Conservation (phyloP, 805 yeast species). For the Saccharomycopsis lassenensis region DNA sequence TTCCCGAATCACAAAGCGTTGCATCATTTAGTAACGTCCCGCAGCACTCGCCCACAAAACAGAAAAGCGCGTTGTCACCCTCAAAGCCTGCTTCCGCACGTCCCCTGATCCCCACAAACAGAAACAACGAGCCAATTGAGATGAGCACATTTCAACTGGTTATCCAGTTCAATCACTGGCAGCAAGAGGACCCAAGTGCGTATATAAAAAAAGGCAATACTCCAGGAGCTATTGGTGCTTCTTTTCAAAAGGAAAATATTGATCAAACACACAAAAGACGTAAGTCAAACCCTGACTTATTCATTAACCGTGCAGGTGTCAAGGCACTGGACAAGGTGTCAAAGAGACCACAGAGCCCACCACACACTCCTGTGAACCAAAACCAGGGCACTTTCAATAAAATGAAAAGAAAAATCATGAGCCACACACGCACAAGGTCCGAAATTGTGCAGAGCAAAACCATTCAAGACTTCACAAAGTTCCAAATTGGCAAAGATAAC, state of each 20-base stretch:
- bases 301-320: neutral
- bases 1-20: neutral
- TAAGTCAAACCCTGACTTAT: conserved; percentile 10
- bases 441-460: neutral
- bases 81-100: conserved; percentile 5
- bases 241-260: neutral
- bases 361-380: neutral
- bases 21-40: neutral
- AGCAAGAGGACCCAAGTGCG: conserved; percentile 28
- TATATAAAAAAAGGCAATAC: conserved; percentile 8
- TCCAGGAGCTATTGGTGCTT: neutral
- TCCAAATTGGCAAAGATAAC: conserved; percentile 5
- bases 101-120: conserved; percentile 11
- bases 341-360: neutral
- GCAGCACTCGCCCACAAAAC: conserved; percentile 10
- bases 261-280: conserved; percentile 7
- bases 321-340: neutral
- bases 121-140: conserved; percentile 18
- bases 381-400: neutral
- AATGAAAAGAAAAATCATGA: conserved; percentile 2
- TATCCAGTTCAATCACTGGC: conserved; percentile 50
- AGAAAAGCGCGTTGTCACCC: too few species aligned
- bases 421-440: conserved; percentile 11
- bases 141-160: conserved; percentile 32
- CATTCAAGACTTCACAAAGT: conserved; percentile 5